Evolutionary conservation across 495 filamentous ascomycete genomes (phyloP), one percentile per base, ranked within the genome.

Genomic region (Schizothecium vesticola): DNA sequence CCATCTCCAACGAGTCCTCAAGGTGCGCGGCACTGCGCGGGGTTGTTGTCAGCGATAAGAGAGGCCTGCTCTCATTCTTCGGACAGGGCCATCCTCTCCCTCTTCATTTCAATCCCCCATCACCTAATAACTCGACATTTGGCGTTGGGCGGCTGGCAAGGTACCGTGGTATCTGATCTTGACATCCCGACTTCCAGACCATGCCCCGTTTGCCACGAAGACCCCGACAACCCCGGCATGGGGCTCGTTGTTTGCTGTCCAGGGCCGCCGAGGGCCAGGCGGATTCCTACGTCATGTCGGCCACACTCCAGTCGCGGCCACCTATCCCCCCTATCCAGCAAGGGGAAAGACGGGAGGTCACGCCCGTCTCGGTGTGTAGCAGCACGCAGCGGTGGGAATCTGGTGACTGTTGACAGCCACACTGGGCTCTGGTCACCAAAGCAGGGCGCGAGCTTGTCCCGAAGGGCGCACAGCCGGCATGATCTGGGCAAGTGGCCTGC

Each of bases 251-350:
- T 8, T 51, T 8, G 43, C 43, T 51, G 43, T 13, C 19, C 43
- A 51, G 43, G 43, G 43, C 43, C 43, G 43, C 3, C 19, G 16
- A 51, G 43, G 43, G 43, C 43, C 43, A 51, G 28, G 11, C 60
- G 60, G 16, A 36, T 36, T 64, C 62, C 7, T 28, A 64, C 62
- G 62, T 64, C 62, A 64, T 64, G 29, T 64, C 43, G 60, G 57
- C 57, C 57, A 12, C 24, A 12, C 24, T 61, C 26, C 23, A 25
- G 3, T 11, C 21, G 59, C 7, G 13, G 25, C 19, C 28, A 51
- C 7, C 43, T 51, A 13, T 33, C 31, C 19, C 28, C n/a, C 7
- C 43, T 51, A 13, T 33, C 31, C 19, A n/a, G 19, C 16, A 51
- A 51, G 43, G 16, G 19, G 31, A 33, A 33, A 33, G 31, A 13